Evolutionary conservation across 371 early-diverging fungal species (phyloP).

Genomic region (Vavraia culicis): DNA sequence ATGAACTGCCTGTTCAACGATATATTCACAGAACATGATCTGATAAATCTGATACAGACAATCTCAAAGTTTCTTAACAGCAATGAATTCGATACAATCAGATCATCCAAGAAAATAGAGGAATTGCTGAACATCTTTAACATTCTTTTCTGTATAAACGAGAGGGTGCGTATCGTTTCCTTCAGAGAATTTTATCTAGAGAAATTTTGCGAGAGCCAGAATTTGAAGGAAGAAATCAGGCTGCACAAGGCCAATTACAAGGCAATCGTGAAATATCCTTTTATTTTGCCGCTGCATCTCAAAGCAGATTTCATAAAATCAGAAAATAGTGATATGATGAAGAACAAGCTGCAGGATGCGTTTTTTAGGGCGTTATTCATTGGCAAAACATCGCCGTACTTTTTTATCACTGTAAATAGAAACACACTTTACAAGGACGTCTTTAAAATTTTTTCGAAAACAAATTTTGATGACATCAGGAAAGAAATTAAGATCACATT

Average conservation of each 20-base stretch:
- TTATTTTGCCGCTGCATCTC: conserved; percentile 37
- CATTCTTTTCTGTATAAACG: conserved; percentile 31
- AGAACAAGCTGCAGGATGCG: conserved; percentile 38
- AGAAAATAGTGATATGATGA: conserved; percentile 40
- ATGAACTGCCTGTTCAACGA: conserved; percentile 16
- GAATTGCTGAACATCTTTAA: conserved; percentile 31
- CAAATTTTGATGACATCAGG: conserved; percentile 20
- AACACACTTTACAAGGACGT: conserved; percentile 37
- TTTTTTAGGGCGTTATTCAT: conserved; percentile 44
- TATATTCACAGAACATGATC: conserved; percentile 25
- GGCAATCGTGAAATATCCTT: conserved; percentile 32
- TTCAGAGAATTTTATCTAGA: conserved; percentile 34
- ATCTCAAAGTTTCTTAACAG: conserved; percentile 21
- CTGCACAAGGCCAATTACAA: conserved; percentile 25
- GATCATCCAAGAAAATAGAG: conserved; percentile 23
- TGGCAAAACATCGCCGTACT: conserved; percentile 40
- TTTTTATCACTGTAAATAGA: conserved; percentile 34
- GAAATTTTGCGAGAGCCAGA: conserved; percentile 26
- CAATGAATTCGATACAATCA: conserved; percentile 12
- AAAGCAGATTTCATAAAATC: conserved; percentile 41
- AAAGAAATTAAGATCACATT: conserved; percentile 43
- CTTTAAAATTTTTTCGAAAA: conserved; percentile 24
- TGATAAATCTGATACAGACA: conserved; percentile 21
- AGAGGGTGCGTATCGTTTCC: conserved; percentile 14
- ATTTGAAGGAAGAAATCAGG: conserved; percentile 39